A percentile compares a stretch with the other conserved stretches of the same genome.
Conservation (phyloP, 352 stramenopile species). For the Pythium chondricola region DNA sequence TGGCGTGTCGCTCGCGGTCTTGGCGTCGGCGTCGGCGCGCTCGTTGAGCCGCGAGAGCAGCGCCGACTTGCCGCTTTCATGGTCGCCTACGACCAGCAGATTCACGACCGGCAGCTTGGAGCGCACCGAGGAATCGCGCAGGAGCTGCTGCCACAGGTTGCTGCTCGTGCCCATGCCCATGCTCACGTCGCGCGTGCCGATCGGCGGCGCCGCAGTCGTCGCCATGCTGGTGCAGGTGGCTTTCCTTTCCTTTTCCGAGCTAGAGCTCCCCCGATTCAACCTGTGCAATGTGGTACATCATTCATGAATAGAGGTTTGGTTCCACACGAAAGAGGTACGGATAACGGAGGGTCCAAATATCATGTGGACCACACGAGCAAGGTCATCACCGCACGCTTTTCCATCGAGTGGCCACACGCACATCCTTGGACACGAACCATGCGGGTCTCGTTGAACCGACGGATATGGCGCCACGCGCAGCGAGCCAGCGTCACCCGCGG, state of each 20-base stretch:
- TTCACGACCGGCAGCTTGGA: conserved; percentile 60
- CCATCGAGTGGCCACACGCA: too few species aligned
- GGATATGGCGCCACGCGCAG: conserved; percentile 17
- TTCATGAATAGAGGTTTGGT: too few species aligned
- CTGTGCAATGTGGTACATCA: too few species aligned
- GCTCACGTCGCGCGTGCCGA: conserved; percentile 1
- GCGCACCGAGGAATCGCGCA: conserved; percentile 74
- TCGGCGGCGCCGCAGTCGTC: not conserved
- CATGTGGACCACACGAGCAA: conserved; percentile 1
- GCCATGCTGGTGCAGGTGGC: not conserved
- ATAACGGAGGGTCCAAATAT: too few species aligned
- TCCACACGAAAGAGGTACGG: too few species aligned
- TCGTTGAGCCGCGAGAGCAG: conserved; percentile 61
- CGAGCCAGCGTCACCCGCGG: conserved; percentile 1
- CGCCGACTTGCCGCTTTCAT: conserved; percentile 67
- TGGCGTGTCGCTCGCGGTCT: not conserved
- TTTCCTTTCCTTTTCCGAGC: not conserved
- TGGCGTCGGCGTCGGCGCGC: conserved; percentile 4
- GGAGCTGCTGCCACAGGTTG: conserved; percentile 82
- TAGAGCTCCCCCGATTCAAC: too few species aligned
- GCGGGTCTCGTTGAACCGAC: conserved; percentile 19
- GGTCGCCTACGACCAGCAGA: conserved; percentile 64
- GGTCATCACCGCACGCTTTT: too few species aligned
- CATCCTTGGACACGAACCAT: too few species aligned
- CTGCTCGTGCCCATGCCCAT: conserved; percentile 1